phyloP scores from a whole-genome alignment of 2,329 filamentous ascomycete genomes.

The Myrmaecium sp. region DNA sequence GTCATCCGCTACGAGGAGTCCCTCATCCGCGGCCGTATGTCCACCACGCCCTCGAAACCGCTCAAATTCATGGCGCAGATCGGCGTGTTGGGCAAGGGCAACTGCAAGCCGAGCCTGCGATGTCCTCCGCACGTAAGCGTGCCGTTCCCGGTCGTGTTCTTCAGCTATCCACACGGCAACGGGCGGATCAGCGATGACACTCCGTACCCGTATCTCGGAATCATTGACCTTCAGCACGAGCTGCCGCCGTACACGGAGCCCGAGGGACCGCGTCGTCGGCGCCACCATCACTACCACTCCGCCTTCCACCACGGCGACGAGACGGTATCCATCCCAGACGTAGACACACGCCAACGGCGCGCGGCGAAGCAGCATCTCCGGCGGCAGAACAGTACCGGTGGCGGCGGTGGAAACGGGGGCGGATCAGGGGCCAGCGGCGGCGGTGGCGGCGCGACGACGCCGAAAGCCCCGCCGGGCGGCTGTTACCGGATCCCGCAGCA shows the following conservation, averaged over 20 bases:
- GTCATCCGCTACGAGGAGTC: conserved; percentile 97
- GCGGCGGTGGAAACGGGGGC: conserved; percentile 25
- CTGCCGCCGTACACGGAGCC: conserved; percentile 36
- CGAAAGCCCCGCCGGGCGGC: conserved; percentile 62
- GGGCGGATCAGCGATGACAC: conserved; percentile 58
- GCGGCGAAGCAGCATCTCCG: conserved; percentile 42
- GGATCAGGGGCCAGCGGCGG: too few species aligned
- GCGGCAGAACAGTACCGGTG: too few species aligned
- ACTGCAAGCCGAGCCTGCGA: conserved; percentile 68
- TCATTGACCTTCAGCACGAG: conserved; percentile 77
- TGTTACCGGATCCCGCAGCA: conserved; percentile 88
- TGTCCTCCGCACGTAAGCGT: conserved; percentile 85
- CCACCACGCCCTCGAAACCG: conserved; percentile 81
- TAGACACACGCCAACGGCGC: conserved; percentile 14
- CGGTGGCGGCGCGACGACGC: conserved; percentile 30
- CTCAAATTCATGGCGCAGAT: conserved; percentile 91
- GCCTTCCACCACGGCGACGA: conserved; percentile 16
- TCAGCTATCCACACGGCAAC: conserved; percentile 67
- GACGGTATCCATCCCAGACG: conserved; percentile 9
- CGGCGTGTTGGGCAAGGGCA: conserved; percentile 74
- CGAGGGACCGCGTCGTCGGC: conserved; percentile 24
- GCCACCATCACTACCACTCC: conserved; percentile 12
- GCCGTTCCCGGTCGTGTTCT: conserved; percentile 88
- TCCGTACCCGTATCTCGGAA: conserved; percentile 88
- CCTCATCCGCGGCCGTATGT: conserved; percentile 89